These are phyloP conservation scores for Saccharomyces pastorianus DNA, from an alignment of 1,139 yeast species.

Conservation along the genomic window DNA sequence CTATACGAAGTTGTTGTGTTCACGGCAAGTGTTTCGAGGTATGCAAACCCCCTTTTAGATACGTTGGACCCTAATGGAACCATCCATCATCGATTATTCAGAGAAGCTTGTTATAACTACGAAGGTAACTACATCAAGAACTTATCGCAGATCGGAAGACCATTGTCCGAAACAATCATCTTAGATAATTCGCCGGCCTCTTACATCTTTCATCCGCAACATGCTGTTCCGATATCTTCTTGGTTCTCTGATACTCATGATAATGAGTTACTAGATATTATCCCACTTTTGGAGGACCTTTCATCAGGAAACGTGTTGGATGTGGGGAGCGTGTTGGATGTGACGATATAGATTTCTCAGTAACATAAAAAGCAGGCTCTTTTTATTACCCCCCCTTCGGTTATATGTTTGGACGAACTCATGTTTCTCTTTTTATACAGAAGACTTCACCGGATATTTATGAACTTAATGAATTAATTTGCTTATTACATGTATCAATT, in stretches of 20 bases:
- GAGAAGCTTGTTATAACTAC: slow-evolving; percentile 73
- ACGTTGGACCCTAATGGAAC: slow-evolving; percentile 59
- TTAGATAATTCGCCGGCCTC: slow-evolving; percentile 97
- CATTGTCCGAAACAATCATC: slow-evolving; percentile 74
- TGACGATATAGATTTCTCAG: slow-evolving; percentile 36
- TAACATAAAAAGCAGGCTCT: neutral
- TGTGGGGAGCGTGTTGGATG: slow-evolving; percentile 77
- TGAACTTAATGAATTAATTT: neutral
- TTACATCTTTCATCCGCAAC: slow-evolving; percentile 93
- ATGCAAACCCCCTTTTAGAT: slow-evolving; percentile 91
- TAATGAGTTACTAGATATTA: slow-evolving; percentile 81
- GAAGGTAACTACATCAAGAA: slow-evolving; percentile 95
- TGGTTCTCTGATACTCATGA: slow-evolving; percentile 99
- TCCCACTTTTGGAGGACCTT: slow-evolving; percentile 85
- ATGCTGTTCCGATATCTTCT: slow-evolving; percentile 94
- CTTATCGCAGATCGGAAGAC: slow-evolving; percentile 87
- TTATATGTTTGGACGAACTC: neutral
- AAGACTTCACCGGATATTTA: neutral
- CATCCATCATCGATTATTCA: slow-evolving; percentile 83
- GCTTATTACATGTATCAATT: neutral
- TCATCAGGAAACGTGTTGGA: slow-evolving; percentile 62
- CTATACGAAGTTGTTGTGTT: slow-evolving; percentile 91
- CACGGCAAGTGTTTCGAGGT: slow-evolving; percentile 90
- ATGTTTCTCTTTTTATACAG: neutral
- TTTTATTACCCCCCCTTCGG: neutral